phyloP scores from a whole-genome alignment of 202 grass and related monocot genomes.

The Thinopyrum obtusiflorum region DNA sequence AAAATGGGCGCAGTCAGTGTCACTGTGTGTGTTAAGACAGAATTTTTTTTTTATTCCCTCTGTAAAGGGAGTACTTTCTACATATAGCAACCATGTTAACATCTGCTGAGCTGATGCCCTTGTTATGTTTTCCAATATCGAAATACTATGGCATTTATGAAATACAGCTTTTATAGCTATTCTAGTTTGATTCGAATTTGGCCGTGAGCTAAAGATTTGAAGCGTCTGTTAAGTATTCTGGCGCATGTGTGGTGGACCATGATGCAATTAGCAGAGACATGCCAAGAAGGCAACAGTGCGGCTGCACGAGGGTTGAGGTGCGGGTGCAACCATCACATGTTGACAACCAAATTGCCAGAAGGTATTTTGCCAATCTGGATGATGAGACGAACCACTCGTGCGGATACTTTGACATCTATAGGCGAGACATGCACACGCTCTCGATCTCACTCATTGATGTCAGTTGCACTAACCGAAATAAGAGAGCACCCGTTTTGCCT shows the following conservation, averaged over 20 bases:
- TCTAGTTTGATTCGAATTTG: not conserved
- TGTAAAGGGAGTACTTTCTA: not conserved
- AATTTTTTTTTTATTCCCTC: not conserved
- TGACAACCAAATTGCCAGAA: not conserved
- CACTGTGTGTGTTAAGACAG: not conserved
- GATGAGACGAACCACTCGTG: not conserved
- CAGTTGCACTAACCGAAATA: not conserved
- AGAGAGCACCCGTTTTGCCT: not conserved
- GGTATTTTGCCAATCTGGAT: not conserved
- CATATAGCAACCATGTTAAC: too few species aligned
- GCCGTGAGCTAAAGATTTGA: not conserved
- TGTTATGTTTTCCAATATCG: too few species aligned
- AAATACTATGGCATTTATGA: not conserved
- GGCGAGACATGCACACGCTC: not conserved
- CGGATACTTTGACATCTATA: slow-evolving; percentile 11
- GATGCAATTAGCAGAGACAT: not conserved
- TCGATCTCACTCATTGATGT: slow-evolving; percentile 10
- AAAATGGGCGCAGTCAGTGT: not conserved
- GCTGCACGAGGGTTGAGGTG: slow-evolving; percentile 15
- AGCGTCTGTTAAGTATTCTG: not conserved
- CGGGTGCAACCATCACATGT: not conserved
- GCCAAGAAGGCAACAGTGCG: slow-evolving; percentile 17
- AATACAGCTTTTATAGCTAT: not conserved
- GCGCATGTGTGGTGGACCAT: not conserved
- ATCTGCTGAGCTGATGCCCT: too few species aligned